Conservation (phyloP, 495 filamentous ascomycete species). For the Aspergillus carlsbadensis region DNA sequence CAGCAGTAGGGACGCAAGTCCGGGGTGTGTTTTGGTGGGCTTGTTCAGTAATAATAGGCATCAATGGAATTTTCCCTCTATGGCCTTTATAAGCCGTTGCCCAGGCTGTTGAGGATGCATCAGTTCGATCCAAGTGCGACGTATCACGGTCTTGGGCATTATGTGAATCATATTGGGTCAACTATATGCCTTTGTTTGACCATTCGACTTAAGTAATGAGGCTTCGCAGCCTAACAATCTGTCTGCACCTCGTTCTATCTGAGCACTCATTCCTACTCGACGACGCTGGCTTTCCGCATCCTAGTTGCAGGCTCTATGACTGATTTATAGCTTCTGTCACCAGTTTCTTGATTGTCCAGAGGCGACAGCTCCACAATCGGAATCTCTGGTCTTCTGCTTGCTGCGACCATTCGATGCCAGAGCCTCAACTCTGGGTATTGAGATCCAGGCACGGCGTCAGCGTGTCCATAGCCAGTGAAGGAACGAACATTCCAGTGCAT, state of each 20-base stretch:
- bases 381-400: conserved; percentile 28
- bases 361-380: conserved; percentile 33
- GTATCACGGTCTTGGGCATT: conserved; percentile 24
- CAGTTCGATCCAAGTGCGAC: conserved; percentile 17
- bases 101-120: background rate
- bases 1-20: conserved; percentile 27
- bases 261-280: too few species aligned
- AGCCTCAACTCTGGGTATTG: conserved; percentile 12
- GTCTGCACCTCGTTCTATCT: too few species aligned
- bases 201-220: conserved; percentile 12
- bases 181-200: conserved; percentile 14
- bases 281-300: too few species aligned
- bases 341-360: conserved; percentile 8
- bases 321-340: too few species aligned
- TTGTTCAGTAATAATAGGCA: conserved; percentile 24
- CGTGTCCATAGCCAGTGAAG: conserved; percentile 19
- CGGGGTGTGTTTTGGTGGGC: conserved; percentile 31
- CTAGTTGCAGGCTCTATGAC: too few species aligned
- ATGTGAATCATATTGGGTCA: conserved; percentile 33
- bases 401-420: conserved; percentile 26
- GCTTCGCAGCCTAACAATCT: too few species aligned
- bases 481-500: conserved; percentile 30
- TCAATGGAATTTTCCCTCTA: too few species aligned
- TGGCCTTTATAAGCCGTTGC: too few species aligned
- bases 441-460: conserved; percentile 27